Percentiles rank a stretch among this genome's conserved stretches.
phyloP scores from a whole-genome alignment of 331 rosid species.

The Stylosanthes scabra region DNA sequence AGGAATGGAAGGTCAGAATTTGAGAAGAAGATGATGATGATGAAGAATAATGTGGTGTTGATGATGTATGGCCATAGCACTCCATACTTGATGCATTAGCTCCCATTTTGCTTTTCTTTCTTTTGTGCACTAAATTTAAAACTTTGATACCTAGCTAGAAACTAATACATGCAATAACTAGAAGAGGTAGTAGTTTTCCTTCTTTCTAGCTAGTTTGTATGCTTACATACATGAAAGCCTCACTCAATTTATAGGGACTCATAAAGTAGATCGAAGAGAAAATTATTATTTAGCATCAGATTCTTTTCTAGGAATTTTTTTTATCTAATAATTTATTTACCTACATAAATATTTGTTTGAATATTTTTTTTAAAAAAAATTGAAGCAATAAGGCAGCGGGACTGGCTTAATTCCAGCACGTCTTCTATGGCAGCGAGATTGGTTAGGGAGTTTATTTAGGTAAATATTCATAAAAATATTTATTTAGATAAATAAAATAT shows the following conservation, averaged over 20 bases:
- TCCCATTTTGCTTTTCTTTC: slow-evolving; percentile 46
- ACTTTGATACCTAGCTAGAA: neutral
- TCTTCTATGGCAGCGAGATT: too few species aligned
- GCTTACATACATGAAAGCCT: neutral
- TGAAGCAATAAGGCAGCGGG: too few species aligned
- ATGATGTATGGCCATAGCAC: neutral
- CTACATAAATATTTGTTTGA: too few species aligned
- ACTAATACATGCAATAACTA: neutral
- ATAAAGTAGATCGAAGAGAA: neutral
- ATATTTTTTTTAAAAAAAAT: too few species aligned
- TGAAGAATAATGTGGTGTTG: neutral
- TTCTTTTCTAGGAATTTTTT: slow-evolving; percentile 32
- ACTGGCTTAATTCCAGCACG: too few species aligned
- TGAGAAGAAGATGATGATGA: neutral
- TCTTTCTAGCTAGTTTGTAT: neutral
- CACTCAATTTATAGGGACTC: slow-evolving; percentile 27
- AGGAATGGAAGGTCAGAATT: slow-evolving; percentile 42
- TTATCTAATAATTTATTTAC: too few species aligned
- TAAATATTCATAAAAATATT: too few species aligned
- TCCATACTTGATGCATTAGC: slow-evolving; percentile 33
- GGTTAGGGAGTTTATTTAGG: too few species aligned
- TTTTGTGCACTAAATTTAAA: neutral
- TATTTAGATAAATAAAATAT: too few species aligned
- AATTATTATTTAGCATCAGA: slow-evolving; percentile 11
- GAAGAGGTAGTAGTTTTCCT: slow-evolving; percentile 9